Percentiles rank a stretch among this genome's conserved stretches.
These are phyloP conservation scores for Herpotrichia juniperi DNA, from an alignment of 2,329 filamentous ascomycete genomes.

Conservation along the genomic window DNA sequence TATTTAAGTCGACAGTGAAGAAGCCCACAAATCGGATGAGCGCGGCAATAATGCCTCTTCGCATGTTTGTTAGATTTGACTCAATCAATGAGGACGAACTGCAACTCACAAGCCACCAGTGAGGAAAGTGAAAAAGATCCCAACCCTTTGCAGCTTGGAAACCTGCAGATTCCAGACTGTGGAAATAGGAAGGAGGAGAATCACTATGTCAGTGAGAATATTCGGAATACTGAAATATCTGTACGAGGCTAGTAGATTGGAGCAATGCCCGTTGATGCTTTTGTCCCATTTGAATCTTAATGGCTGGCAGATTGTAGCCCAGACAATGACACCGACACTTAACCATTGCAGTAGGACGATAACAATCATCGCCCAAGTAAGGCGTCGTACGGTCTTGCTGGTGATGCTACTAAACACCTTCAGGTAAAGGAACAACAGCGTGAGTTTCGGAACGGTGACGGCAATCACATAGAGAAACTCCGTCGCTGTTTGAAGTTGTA, in stretches of 20 bases:
- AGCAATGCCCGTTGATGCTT: slow-evolving; percentile 1
- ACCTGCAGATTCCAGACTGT: neutral
- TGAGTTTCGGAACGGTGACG: slow-evolving; percentile 4
- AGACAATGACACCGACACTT: neutral
- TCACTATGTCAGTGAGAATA: slow-evolving; percentile 1
- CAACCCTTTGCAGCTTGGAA: neutral
- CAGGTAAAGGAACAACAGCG: slow-evolving; percentile 5
- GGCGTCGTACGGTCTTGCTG: neutral
- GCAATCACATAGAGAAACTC: slow-evolving; percentile 3
- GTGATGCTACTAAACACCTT: neutral
- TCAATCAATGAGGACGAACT: neutral
- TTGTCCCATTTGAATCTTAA: slow-evolving; percentile 1
- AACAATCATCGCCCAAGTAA: slow-evolving; percentile 2
- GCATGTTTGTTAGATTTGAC: neutral
- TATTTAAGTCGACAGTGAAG: slow-evolving; percentile 1
- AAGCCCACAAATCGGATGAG: neutral
- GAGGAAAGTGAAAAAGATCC: neutral
- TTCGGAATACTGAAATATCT: slow-evolving; percentile 1
- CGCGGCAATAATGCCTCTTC: neutral
- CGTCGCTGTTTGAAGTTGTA: slow-evolving; percentile 5
- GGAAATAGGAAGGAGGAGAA: neutral
- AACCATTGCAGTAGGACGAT: neutral
- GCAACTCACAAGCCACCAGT: neutral
- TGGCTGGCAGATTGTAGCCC: neutral
- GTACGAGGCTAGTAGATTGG: neutral